Evolutionary conservation across 805 yeast species (phyloP), one percentile per base, ranked within the genome.

Genomic region (Metschnikowia noctiluminum): DNA sequence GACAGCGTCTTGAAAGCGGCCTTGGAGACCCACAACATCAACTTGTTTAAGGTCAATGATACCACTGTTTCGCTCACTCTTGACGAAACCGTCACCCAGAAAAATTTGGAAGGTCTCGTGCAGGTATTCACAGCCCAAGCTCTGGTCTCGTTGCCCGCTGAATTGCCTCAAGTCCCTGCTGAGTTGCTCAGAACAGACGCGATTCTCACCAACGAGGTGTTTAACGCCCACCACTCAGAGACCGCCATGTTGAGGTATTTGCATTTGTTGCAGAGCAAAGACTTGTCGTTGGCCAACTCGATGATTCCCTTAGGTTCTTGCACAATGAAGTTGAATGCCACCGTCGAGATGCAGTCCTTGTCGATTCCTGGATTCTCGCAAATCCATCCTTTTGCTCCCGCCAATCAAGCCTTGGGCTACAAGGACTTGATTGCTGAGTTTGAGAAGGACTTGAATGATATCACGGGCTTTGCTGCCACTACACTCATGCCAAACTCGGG

Each of bases 281-380:
- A 94, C 71, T 74, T 94, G 51, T 92, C 98, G 0, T 76, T 94
- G 50, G 97, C 98, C 10, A 87, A 90, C 62, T 87, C 97, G 6
- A 94, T 94, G 99, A 94, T 94, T 53, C 95, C 99, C 21, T 78
- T 94, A 54, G 99, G 99, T 27, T 89, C 97, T 7, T 94, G 99
- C 75, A 94, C 99, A 15, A 94, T 94, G 99, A 94, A 94, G 68
- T 78, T 94, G 62, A 94, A 94, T 64, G 86, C 96, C 46, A 92
- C 98, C 1, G 95, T 90, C 8, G 92, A 89, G 64, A 94, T 94
- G 98, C 79, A 82, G 53, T 94, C 98, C 40, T 77, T 94, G 46
- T 85, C 97, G 3, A 90, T 96, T 87, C 97, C 97, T 21, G 96
- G 94, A 56, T 91, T 94, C 67, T 79, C 85, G 38, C 77, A 81